Base-by-base conservation (phyloP, 2,329 filamentous ascomycete genomes). In the Monosporascus sp. region DNA sequence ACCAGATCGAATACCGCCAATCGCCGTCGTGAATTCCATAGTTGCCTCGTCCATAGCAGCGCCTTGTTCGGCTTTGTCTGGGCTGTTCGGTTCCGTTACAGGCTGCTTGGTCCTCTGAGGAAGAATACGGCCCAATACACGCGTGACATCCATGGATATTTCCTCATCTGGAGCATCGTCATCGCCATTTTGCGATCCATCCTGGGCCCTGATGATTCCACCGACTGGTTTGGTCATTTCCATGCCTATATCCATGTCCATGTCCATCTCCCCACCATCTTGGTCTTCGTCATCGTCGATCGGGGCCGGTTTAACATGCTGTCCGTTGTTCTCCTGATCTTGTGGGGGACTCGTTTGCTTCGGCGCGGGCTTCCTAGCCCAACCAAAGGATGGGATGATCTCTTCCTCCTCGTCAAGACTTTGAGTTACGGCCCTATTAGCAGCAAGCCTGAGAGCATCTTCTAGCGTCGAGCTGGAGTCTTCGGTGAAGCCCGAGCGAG, bases 61-160 rank as follows among this genome's bases (percentile, higher is more conserved):
- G 15, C 63, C 66, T 31, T 71, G 69, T 24, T 69, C 69, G 20
- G 67, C 57, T 31, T 63, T 56, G n/a, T 59, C 61, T 8, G 54
- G 51, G 31, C 52, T 61, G 8, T 37, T 56, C 45, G 48, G 58
- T 37, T 67, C 57, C 52, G 54, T 64, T 63, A 38, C 58, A 59
- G 51, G 62, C 51, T 20, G 59, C 48, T 54, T 64, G 56, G n/a
- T 60, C 63, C 51, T 64, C 48, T 73, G 77, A 5, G 78, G 73
- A 20, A 96, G 70, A 51, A 97, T 97, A 3, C 86, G 82, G 8
- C 93, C 93, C 51, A 96, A 77, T 8, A 84, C 89, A 51, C 83
- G 84, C 2, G 93, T 97, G 7, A 97, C 89, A 62, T 97, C 93
- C 93, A 97, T 97, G 22, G 90, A 94, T 78, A 95, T 86, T 40